These are phyloP conservation scores for Lecanicillium sp. DNA, from an alignment of 2,329 filamentous ascomycete species.

Conservation along the genomic window DNA sequence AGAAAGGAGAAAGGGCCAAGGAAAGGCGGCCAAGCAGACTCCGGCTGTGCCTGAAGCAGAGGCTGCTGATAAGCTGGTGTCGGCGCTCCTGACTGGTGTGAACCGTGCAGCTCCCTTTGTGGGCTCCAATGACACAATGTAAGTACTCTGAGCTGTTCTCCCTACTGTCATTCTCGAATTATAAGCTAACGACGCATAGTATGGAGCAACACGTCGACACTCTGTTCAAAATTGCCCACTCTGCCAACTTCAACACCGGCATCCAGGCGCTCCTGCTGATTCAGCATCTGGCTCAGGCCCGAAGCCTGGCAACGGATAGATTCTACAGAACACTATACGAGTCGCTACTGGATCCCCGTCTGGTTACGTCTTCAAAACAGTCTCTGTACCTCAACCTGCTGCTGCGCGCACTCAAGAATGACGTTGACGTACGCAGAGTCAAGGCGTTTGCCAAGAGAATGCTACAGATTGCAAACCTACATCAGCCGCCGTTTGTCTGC, in stretches of 20 bases:
- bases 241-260: conserved; percentile 97
- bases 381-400: conserved; percentile 90
- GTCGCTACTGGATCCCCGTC: conserved; percentile 81
- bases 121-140: conserved; percentile 68
- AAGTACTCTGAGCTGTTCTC: conserved; percentile 23
- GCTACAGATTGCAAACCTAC: conserved; percentile 77
- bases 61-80: conserved; percentile 78
- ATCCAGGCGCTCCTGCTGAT: conserved; percentile 93
- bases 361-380: conserved; percentile 88
- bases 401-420: conserved; percentile 79
- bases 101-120: conserved; percentile 95
- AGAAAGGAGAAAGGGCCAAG: conserved; percentile 17
- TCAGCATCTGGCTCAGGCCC: conserved; percentile 77
- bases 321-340: conserved; percentile 97
- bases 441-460: conserved; percentile 95
- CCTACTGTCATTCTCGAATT: background rate
- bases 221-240: conserved; percentile 92
- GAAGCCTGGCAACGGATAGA: conserved; percentile 75
- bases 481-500: conserved; percentile 88
- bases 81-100: conserved; percentile 84
- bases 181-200: conserved; percentile 27
- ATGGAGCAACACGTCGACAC: conserved; percentile 88
- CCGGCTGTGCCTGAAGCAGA: conserved; percentile 54
- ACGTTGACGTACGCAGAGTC: conserved; percentile 82
- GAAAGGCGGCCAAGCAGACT: conserved; percentile 17